These are phyloP conservation scores for Globisporangium lucens DNA, from an alignment of 352 stramenopile genomes.

Conservation along the genomic window DNA sequence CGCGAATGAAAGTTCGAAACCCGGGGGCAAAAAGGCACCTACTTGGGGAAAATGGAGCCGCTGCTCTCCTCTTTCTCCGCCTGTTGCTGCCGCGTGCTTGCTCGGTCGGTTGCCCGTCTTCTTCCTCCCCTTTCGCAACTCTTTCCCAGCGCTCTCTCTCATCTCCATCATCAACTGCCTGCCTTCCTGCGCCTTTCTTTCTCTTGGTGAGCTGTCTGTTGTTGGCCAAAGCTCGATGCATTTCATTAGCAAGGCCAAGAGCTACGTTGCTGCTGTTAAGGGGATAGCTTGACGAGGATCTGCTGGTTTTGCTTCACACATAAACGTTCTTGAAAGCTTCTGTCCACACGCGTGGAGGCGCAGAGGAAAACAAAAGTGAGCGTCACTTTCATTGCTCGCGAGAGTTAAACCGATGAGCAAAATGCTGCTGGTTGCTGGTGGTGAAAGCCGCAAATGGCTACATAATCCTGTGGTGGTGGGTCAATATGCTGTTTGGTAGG, in stretches of 20 bases:
- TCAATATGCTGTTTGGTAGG: background rate
- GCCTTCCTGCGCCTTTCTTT: background rate
- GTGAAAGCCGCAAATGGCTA: conserved; percentile 9
- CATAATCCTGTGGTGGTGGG: conserved; percentile 8
- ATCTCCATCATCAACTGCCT: background rate
- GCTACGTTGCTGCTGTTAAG: background rate
- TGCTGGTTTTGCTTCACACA: background rate
- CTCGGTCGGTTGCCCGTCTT: background rate
- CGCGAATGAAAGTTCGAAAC: background rate
- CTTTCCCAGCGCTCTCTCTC: background rate
- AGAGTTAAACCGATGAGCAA: background rate
- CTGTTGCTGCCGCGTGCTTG: background rate
- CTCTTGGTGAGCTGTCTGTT: background rate
- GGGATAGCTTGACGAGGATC: background rate
- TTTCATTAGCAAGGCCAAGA: background rate
- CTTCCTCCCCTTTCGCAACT: background rate
- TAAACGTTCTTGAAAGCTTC: background rate
- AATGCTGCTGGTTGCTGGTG: background rate
- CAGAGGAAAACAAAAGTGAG: background rate
- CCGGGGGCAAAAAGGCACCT: background rate
- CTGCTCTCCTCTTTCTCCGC: background rate
- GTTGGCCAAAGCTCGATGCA: background rate
- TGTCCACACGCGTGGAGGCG: background rate
- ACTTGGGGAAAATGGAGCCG: background rate
- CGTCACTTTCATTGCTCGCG: too few relatives aligned